Evolutionary conservation across 345 rosid genomes (phyloP), one percentile per base, ranked within the genome.

Genomic region (Aurinia saxatilis): DNA sequence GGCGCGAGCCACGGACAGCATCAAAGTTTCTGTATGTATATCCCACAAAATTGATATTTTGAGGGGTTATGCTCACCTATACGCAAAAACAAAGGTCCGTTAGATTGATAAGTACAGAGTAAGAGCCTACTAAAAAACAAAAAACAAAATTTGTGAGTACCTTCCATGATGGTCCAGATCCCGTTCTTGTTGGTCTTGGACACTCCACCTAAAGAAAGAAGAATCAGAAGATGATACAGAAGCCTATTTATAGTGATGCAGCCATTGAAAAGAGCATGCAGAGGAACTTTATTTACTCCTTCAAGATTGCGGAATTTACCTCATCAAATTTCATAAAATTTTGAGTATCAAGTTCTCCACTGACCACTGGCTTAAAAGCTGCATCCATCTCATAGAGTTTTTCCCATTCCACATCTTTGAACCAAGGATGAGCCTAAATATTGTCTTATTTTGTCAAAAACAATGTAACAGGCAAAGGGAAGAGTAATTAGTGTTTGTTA

Each of bases 241-340:
- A 27, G 31, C 31, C 4, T 27, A 27, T 27, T 27, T 6, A 40
- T 6, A 67, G 36, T 23, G 47, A 44, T 13, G 53, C 1, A 15
- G 23, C 47, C 50, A 62, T 4, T 40, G 36, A 38, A 15, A 14
- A 18, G 34, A 51, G n/a, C 17, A 33, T 5, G n/a, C 17, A 21
- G 2, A 10, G 0, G 5, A 34, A 41, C 8, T 25, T 35, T 34
- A 4, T 3, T 10, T 25, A 10, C n/a, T 64, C 40, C 25, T 23
- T 41, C 38, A 39, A 50, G 40, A 10, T 40, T 18, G 18, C 4
- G 5, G 19, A 49, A 12, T 72, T 65, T 60, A 86, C 98, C 96
- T 91, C 98, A 36, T 91, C 95, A 47, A 83, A 91, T 77, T 84
- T 88, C 87, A 86, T 83, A 38, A 91, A 91, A 65, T 88, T 91